Percentiles rank a stretch among this genome's conserved stretches.
Conservation (phyloP, 768 basidiomycete species). For the Lactarius trivialis region DNA sequence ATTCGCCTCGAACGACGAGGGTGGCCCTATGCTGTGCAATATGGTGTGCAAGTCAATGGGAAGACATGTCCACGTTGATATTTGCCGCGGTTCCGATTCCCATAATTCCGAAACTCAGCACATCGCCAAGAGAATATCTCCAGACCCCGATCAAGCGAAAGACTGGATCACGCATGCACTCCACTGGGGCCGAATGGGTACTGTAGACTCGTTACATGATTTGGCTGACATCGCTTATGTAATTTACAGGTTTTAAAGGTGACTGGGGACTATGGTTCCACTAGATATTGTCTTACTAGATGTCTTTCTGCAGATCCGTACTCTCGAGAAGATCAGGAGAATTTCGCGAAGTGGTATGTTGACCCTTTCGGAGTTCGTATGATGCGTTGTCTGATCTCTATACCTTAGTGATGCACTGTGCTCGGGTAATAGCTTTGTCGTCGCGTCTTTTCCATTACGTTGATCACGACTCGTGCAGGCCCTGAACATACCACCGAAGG, state of each 20-base stretch:
- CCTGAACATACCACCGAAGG: slow-evolving; percentile 36
- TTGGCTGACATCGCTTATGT: not conserved
- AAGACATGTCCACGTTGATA: slow-evolving; percentile 49
- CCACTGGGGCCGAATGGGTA: slow-evolving; percentile 38
- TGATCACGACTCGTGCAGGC: slow-evolving; percentile 30
- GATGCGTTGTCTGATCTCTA: not conserved
- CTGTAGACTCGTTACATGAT: slow-evolving; percentile 35
- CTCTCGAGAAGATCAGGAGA: slow-evolving; percentile 44
- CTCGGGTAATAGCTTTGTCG: slow-evolving; percentile 31
- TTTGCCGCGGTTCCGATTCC: slow-evolving; percentile 44
- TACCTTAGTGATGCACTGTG: slow-evolving; percentile 43
- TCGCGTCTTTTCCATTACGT: not conserved
- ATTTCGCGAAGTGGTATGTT: slow-evolving; percentile 32
- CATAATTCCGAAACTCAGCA: slow-evolving; percentile 41
- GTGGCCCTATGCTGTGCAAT: slow-evolving; percentile 57
- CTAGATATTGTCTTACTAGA: not conserved
- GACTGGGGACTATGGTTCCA: slow-evolving; percentile 9
- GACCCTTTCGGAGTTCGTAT: slow-evolving; percentile 37
- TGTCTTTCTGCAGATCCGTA: slow-evolving; percentile 43
- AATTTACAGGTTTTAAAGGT: slow-evolving; percentile 46
- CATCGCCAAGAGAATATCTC: slow-evolving; percentile 36
- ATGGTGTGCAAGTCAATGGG: slow-evolving; percentile 50
- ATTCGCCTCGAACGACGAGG: slow-evolving; percentile 47
- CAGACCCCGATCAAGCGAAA: slow-evolving; percentile 42
- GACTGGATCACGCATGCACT: slow-evolving; percentile 49